Base-by-base conservation (phyloP, 2,329 filamentous ascomycete species). In the Sclerotiophoma versabilis region DNA sequence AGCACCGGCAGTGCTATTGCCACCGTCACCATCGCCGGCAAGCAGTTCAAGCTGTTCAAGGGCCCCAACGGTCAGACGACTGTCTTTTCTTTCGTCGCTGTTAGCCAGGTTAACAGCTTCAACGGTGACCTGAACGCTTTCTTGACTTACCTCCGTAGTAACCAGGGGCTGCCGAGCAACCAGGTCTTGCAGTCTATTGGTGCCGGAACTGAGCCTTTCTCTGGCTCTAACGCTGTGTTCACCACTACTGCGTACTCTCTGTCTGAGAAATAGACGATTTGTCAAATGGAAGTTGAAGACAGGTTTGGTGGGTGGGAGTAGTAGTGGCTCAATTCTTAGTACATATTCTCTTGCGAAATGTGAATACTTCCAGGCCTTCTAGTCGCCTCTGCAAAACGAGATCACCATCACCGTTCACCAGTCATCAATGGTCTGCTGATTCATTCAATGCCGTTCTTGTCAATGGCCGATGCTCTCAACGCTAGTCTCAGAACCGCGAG, bases 51-150 rank as follows among this genome's bases (percentile, higher is more conserved):
- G 47, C 75, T 89, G 42, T 88, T 81, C 74, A 78, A 78, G 52
- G 87, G 87, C n/a, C 73, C 72, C n/a, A 87, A 88, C 60, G 83
- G 83, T 23, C 69, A 74, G 46, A 87, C 80, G 71, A 83, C 79
- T 3, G 86, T 89, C 10, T 88, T 81, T 75, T 84, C 81, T 63
- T 89, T 86, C 58, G 81, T 86, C 6, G 81, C 81, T 0, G 54
- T 60, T 15, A 77, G 71, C 39, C 70, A 80, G 29, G 73, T 82
- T n/a, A 78, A 75, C 19, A 79, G 60, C 70, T 89, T 85, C 73
- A 77, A 74, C 33, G 85, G 80, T 25, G 84, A 89, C 67, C 65
- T 88, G 59, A 78, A 78, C 61, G 73, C 78, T 6, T 89, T 89
- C 74, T 74, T 85, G 58, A 77, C 74, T 7, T 87, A 87, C 68